Percentiles rank a stretch among this genome's conserved stretches.
These are phyloP conservation scores for Trichoderma lentiforme DNA, from an alignment of 2,329 filamentous ascomycete genomes.

Conservation along the genomic window DNA sequence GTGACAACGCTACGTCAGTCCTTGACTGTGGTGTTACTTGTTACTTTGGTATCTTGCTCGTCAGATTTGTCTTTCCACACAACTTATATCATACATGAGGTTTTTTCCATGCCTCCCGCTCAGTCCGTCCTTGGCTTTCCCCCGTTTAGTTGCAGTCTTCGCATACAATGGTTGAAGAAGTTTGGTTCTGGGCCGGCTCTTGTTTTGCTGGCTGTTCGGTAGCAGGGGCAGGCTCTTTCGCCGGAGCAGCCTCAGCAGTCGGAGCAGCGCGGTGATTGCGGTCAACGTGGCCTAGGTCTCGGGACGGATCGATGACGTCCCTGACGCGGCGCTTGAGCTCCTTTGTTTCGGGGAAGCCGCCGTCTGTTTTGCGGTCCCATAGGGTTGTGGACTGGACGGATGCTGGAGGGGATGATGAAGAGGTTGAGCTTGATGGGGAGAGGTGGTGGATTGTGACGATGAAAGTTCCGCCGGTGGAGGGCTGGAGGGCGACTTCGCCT, in stretches of 20 bases:
- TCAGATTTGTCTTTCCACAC: neutral
- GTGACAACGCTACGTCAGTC: neutral
- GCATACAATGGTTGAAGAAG: constrained; percentile 18
- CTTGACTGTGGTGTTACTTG: neutral
- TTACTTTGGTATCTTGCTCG: neutral
- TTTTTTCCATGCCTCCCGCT: neutral
- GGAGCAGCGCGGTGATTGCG: constrained; percentile 37
- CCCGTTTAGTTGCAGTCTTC: constrained; percentile 27
- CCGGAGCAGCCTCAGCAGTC: neutral
- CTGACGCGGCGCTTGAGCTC: constrained; percentile 81
- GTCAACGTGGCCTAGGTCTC: constrained; percentile 81
- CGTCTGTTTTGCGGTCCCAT: constrained; percentile 85
- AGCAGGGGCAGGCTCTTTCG: neutral
- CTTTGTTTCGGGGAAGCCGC: constrained; percentile 92
- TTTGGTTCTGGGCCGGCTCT: neutral
- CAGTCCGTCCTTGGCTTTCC: neutral
- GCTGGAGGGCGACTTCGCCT: constrained; percentile 84
- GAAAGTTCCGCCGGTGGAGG: constrained; percentile 81
- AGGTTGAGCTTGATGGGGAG: constrained; percentile 27
- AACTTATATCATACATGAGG: neutral
- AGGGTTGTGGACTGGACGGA: constrained; percentile 48
- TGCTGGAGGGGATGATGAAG: constrained; percentile 1
- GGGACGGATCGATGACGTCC: constrained; percentile 74
- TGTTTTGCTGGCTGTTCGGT: neutral
- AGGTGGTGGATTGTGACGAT: constrained; percentile 59